Evolutionary conservation across 352 stramenopile species (phyloP), one percentile per base, ranked within the genome.

Genomic region (Phytopythium helicoides): DNA sequence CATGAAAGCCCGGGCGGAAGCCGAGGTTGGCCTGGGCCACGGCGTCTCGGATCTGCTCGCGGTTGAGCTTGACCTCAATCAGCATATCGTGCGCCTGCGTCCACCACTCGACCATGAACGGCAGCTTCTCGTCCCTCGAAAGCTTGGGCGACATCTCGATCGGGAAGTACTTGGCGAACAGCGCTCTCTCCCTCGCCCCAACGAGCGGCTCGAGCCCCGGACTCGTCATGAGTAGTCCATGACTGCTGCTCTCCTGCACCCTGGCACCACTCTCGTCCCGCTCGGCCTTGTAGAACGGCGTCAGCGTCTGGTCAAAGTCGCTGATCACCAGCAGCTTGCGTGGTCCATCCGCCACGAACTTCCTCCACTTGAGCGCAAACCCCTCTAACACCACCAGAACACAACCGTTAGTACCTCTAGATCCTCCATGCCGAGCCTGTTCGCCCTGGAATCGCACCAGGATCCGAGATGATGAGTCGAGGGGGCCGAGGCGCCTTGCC

Each of bases 231-330:
- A 66, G 57, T 12, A 70, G 52, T 18, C 52, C 50, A 37, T 70
- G 62, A 35, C 52, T 66, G 41, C 62, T 70, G 44, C 8, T 66
- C 33, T 70, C 62, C 47, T 48, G 57, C 41, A 62, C 42, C 15
- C 57, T 22, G 0, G 47, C 52, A 1, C 26, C 28, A 9, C 54
- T 46, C 7, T 40, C 38, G 21, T 57, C 52, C n/a, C 26, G 42
- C 5, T 39, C 39, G 18, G 37, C 48, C 45, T 71, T 72, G 54
- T 62, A 79, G 51, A 66, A 76, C 38, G 76, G 69, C 44, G 81
- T 89, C 35, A 91, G 56, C 31, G 78, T 92, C 46, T 81, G 75
- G 56, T 92, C 81, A 56, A 92, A 92, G 41, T 92, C 81, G 28
- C 78, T 64, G 40, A 92, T 88, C 49, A 92, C 67, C 41, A 92